Evolutionary conservation across 1,139 yeast species (phyloP).

Genomic region (Komagataea norvegica): DNA sequence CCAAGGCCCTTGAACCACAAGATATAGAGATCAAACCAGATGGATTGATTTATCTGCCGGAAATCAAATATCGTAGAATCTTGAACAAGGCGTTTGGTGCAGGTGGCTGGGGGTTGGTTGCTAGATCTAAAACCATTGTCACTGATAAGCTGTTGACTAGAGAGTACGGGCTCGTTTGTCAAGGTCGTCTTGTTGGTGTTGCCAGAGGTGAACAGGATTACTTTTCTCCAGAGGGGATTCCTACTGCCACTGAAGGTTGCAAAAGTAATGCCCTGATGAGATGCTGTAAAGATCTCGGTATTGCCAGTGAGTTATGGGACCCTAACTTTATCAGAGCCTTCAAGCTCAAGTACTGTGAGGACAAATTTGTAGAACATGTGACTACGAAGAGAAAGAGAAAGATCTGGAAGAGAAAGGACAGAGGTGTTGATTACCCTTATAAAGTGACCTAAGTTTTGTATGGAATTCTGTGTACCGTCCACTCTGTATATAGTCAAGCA

Average conservation of each 20-base stretch:
- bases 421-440: conserved; percentile 76
- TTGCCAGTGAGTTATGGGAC: conserved; percentile 97
- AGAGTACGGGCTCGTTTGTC: conserved; percentile 83
- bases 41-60: conserved; percentile 87
- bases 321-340: conserved; percentile 81
- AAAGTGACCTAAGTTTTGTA: conserved; percentile 30
- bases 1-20: conserved; percentile 53
- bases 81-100: conserved; percentile 92
- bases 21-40: conserved; percentile 96
- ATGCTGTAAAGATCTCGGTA: conserved; percentile 94
- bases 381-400: conserved; percentile 80
- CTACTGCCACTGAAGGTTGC: conserved; percentile 97
- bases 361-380: conserved; percentile 81
- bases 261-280: conserved; percentile 96
- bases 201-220: conserved; percentile 97
- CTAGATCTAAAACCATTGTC: conserved; percentile 78
- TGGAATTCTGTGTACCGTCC: neutral
- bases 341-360: conserved; percentile 73
- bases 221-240: conserved; percentile 79
- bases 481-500: neutral
- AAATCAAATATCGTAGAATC: conserved; percentile 87
- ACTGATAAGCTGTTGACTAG: conserved; percentile 66
- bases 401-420: conserved; percentile 85
- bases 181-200: conserved; percentile 83
- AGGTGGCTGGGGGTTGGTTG: conserved; percentile 98